Percentiles rank a stretch among this genome's conserved stretches.
Conservation (phyloP, 768 basidiomycete species). For the Megacollybia marginata region DNA sequence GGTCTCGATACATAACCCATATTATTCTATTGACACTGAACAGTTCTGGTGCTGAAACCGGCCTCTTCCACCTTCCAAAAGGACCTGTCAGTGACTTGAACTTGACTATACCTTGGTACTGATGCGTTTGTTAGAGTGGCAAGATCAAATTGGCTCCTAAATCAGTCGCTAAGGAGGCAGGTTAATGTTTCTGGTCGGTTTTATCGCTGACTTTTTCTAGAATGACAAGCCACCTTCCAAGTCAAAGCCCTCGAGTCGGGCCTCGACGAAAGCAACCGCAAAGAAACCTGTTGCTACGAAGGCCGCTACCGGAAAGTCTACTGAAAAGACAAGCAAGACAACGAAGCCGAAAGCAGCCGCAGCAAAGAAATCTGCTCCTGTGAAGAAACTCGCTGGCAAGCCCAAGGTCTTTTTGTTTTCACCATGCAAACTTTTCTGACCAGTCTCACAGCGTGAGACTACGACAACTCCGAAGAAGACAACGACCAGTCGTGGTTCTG, state of each 20-base stretch:
- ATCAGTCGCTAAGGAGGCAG: background rate
- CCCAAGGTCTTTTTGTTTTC: conserved; percentile 12
- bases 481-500: conserved; percentile 39
- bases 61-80: conserved; percentile 29
- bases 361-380: conserved; percentile 21
- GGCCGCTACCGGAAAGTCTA: conserved; percentile 23
- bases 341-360: conserved; percentile 19
- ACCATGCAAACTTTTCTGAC: conserved; percentile 7
- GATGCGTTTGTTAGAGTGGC: too few relatives aligned
- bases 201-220: conserved; percentile 15
- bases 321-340: conserved; percentile 23
- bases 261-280: conserved; percentile 21
- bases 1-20: background rate
- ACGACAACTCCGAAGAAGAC: conserved; percentile 38
- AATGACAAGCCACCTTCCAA: conserved; percentile 40
- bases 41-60: conserved; percentile 45
- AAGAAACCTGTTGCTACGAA: conserved; percentile 24
- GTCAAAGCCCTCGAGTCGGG: conserved; percentile 21
- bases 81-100: conserved; percentile 26
- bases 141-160: too few relatives aligned
- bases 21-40: background rate
- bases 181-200: conserved; percentile 1
- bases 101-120: too few relatives aligned
- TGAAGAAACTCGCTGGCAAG: conserved; percentile 1
- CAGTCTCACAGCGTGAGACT: conserved; percentile 20